Conservation (phyloP, 805 yeast species). For the Saccharomycopsis capsularis region DNA sequence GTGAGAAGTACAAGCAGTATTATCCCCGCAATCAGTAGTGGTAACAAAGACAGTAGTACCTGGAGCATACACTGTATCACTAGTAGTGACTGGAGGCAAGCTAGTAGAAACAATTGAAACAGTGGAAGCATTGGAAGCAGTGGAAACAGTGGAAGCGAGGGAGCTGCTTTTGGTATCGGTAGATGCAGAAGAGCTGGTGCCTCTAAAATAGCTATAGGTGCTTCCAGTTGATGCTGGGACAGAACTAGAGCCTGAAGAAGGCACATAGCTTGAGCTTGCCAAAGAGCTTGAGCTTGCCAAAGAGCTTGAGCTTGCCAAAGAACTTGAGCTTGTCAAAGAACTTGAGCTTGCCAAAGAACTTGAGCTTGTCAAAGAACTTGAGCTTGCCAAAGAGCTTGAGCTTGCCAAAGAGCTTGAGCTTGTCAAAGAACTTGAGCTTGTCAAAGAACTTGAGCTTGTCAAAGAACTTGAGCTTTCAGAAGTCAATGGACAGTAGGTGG, state of each 20-base stretch:
- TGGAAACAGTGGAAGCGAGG: too few relatives aligned
- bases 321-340: too few relatives aligned
- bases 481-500: conserved; percentile 26
- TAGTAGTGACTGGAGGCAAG: neutral
- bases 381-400: too few relatives aligned
- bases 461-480: conserved; percentile 24
- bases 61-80: neutral
- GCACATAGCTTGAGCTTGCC: too few relatives aligned
- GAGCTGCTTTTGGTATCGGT: neutral
- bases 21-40: conserved; percentile 28
- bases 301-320: too few relatives aligned
- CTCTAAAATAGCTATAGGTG: too few relatives aligned
- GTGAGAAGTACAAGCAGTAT: conserved; percentile 24
- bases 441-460: conserved; percentile 28
- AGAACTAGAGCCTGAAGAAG: too few relatives aligned
- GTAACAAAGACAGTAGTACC: conserved; percentile 20
- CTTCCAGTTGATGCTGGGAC: too few relatives aligned
- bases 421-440: conserved; percentile 3
- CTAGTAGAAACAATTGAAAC: neutral
- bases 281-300: neutral
- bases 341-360: too few relatives aligned
- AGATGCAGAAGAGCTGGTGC: neutral
- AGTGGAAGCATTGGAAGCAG: too few relatives aligned
- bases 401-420: too few relatives aligned
- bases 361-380: too few relatives aligned